These are phyloP conservation scores for Fusarium transvaalense DNA, from an alignment of 2,329 filamentous ascomycete species.

Conservation along the genomic window DNA sequence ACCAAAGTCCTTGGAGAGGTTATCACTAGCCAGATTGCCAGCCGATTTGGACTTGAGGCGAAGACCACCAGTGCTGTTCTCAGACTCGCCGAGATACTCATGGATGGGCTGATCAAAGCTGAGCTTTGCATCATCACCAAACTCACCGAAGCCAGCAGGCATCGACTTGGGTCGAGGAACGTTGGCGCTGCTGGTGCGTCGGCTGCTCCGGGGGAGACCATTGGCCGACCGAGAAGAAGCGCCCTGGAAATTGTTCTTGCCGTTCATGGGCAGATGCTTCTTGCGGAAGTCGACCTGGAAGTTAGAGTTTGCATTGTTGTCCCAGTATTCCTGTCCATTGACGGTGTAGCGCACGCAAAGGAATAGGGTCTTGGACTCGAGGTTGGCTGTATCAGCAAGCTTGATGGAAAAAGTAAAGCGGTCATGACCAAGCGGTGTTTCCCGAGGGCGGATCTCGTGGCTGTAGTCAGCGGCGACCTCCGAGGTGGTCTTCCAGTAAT, in stretches of 20 bases:
- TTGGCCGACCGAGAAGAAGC: slow-evolving; percentile 64
- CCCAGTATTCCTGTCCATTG: slow-evolving; percentile 89
- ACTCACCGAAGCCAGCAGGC: slow-evolving; percentile 76
- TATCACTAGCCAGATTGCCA: slow-evolving; percentile 72
- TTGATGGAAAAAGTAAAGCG: slow-evolving; percentile 96
- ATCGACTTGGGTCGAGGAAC: slow-evolving; percentile 66
- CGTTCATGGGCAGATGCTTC: slow-evolving; percentile 74
- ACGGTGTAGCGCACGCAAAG: slow-evolving; percentile 92
- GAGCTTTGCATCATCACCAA: slow-evolving; percentile 71
- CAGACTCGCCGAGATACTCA: slow-evolving; percentile 73
- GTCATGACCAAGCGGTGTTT: slow-evolving; percentile 77
- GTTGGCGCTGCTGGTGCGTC: slow-evolving; percentile 58
- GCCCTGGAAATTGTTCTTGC: slow-evolving; percentile 66
- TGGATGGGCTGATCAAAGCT: slow-evolving; percentile 71
- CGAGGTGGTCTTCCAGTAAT: slow-evolving; percentile 99
- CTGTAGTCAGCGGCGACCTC: slow-evolving; percentile 92
- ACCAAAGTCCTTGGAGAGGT: slow-evolving; percentile 63
- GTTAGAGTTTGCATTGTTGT: slow-evolving; percentile 89
- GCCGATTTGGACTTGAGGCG: slow-evolving; percentile 79
- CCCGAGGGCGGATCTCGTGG: slow-evolving; percentile 78
- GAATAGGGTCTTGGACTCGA: slow-evolving; percentile 92
- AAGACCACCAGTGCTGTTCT: slow-evolving; percentile 66
- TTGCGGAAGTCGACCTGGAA: slow-evolving; percentile 95
- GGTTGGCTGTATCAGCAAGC: slow-evolving; percentile 87
- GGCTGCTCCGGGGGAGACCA: slow-evolving; percentile 76